Conservation (phyloP, 208 protist species). For the Strigomonas culicis region DNA sequence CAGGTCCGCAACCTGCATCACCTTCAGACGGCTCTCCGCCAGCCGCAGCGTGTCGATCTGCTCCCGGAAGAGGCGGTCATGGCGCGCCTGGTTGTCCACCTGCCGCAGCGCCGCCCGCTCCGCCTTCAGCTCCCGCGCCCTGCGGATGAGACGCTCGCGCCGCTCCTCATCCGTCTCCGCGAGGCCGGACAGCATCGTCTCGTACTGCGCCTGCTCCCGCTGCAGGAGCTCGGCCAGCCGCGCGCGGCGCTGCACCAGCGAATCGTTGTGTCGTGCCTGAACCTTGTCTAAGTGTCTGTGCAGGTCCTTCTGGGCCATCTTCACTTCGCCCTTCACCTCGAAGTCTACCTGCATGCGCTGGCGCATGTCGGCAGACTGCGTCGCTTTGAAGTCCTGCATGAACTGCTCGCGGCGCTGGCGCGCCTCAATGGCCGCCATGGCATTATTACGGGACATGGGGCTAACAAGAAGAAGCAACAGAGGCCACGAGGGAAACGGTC, state of each 20-base stretch:
- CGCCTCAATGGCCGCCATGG: conserved; percentile 42
- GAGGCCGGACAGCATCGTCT: conserved; percentile 62
- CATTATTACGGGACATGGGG: conserved; percentile 13
- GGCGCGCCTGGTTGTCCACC: conserved; percentile 41
- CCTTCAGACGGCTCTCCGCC: conserved; percentile 81
- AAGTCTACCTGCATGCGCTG: conserved; percentile 47
- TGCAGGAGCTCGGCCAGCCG: conserved; percentile 67
- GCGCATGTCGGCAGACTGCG: conserved; percentile 36
- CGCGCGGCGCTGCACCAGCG: conserved; percentile 62
- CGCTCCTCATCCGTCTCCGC: conserved; percentile 83
- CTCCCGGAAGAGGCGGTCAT: conserved; percentile 75
- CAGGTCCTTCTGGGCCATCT: conserved; percentile 42
- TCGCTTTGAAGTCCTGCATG: conserved; percentile 54
- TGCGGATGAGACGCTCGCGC: conserved; percentile 71
- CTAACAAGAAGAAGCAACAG: neutral
- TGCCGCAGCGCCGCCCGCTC: conserved; percentile 52
- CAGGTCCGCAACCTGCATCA: conserved; percentile 79
- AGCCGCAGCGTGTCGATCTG: conserved; percentile 74
- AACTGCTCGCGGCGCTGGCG: conserved; percentile 61
- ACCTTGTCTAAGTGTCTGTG: conserved; percentile 62
- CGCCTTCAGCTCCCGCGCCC: conserved; percentile 63
- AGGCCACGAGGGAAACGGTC: neutral
- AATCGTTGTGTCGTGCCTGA: conserved; percentile 78
- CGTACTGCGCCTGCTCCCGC: conserved; percentile 54
- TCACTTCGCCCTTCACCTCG: conserved; percentile 48